Conservation (phyloP, 192 early-diverging fungal genomes). For the Podila verticillata region DNA sequence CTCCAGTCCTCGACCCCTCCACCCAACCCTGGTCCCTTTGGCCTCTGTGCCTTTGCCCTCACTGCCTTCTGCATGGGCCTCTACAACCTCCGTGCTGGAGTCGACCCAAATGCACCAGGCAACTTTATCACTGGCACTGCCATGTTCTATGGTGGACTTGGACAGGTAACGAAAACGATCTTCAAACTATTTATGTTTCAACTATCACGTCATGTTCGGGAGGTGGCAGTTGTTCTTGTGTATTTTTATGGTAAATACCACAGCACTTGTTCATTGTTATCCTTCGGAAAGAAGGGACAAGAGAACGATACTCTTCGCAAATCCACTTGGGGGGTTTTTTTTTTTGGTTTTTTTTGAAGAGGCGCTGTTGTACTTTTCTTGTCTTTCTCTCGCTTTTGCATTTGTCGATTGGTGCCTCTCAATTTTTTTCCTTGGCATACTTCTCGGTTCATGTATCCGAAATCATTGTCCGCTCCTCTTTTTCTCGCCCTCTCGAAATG, state of each 20-base stretch:
- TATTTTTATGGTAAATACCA: too few relatives aligned
- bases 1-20: constrained; percentile 20
- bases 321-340: too few relatives aligned
- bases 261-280: too few relatives aligned
- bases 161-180: constrained; percentile 48
- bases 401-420: background rate
- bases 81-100: constrained; percentile 35
- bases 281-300: too few relatives aligned
- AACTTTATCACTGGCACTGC: constrained; percentile 44
- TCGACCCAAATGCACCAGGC: constrained; percentile 21
- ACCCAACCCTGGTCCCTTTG: constrained; percentile 42
- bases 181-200: background rate
- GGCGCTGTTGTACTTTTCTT: too few relatives aligned
- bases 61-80: constrained; percentile 49
- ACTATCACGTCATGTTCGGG: background rate
- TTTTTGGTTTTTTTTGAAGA: too few relatives aligned
- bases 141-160: constrained; percentile 41
- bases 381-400: too few relatives aligned
- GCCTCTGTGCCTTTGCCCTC: constrained; percentile 48
- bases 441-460: background rate
- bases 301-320: too few relatives aligned
- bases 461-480: constrained; percentile 4
- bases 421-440: too few relatives aligned
- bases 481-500: background rate
- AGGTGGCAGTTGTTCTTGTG: too few relatives aligned